Evolutionary conservation across 257 asterid species (phyloP), one percentile per base, ranked within the genome.

Genomic region (Dorcoceras hygrometricum): DNA sequence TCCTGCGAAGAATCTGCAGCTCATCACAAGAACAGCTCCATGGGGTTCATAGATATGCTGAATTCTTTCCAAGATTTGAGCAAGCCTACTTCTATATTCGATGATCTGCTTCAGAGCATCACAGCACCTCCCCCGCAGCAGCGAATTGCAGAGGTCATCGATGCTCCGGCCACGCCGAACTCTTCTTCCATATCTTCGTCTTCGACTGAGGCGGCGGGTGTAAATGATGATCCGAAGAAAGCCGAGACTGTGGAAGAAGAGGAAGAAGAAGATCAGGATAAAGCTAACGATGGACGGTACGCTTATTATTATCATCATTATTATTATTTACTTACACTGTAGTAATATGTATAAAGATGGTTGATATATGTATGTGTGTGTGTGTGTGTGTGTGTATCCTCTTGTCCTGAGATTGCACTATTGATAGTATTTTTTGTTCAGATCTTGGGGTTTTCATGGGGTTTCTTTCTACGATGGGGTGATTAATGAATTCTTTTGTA

Each of bases 41-140:
- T 85, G 67, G 95, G 92, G 73, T 85, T 85, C 62, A 75, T 86
- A 90, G 93, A 86, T 70, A 46, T 88, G 62, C 75, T 86, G 23
- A 85, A 79, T 60, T 55, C 12, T 8, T 32, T 69, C 78, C 82
- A 79, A 8, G 80, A 83, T 28, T 76, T 70, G 25, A 79, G 76
- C 5, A 39, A 39, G 5, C 50, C 50, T 8, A 59, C 81, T 29
- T 71, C 76, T 0, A 46, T 32, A 24, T 62, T 78, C 28, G 87
- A 77, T 69, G 59, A 57, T 28, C 57, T 68, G 11, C 78, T 67
- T 46, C n/a, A 16, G 64, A 23, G 19, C 11, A 23, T 29, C 67
- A 46, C 46, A 16, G 16, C 2, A 57, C 71, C 3, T 20, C 48
- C 2, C 16, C 27, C 28, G 20, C 59, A 48, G 12, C 55, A 61